Base-by-base conservation (phyloP, 2,329 filamentous ascomycete species). In the Beauveria bassiana region DNA sequence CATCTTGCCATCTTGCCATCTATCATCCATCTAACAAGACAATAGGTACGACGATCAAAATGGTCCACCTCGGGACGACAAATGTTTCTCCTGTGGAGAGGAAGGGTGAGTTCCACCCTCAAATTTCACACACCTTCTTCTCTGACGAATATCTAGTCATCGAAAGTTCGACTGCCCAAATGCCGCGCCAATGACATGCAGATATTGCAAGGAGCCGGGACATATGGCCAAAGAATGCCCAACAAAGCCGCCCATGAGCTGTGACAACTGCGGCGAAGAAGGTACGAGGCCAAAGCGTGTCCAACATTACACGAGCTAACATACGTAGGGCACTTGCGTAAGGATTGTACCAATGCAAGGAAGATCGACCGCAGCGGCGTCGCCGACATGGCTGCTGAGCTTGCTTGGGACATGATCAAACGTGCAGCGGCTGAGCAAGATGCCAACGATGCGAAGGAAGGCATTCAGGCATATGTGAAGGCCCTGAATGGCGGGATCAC, bases 191-290 rank as follows among this genome's bases (percentile, higher is more conserved):
- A 71, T 70, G 62, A 60, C 68, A 26, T 81, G 79, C 65, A 72
- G 71, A 40, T 77, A 74, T 64, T 85, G 82, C 72, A 75, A 78
- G 61, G 69, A 82, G 67, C 72, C 77, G 26, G 82, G 81, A 5
- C 82, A 85, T 66, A 73, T 83, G 67, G 75, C 81, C 57, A 79
- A 81, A 22, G 85, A 88, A 57, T 92, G 89, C 65, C 86, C 87
- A 1, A 73, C 80, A 1, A 83, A 82, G 64, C 79, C 80, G 7
- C 77, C 85, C 1, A 73, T 75, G 67, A 64, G 78, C 9, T 90
- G 87, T 73, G 78, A 78, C 55, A 86, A 87, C 68, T 90, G 88
- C 68, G 75, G 80, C 34, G 72, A 85, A 65, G 80, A 84, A 68
- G 86, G 86, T 85, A 69, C 65, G 74, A 67, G 18, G 24, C 20